A percentile compares a stretch with the other conserved stretches of the same genome.
phyloP scores from a whole-genome alignment of 2,329 filamentous ascomycete species.

The Diaporthe destruens region DNA sequence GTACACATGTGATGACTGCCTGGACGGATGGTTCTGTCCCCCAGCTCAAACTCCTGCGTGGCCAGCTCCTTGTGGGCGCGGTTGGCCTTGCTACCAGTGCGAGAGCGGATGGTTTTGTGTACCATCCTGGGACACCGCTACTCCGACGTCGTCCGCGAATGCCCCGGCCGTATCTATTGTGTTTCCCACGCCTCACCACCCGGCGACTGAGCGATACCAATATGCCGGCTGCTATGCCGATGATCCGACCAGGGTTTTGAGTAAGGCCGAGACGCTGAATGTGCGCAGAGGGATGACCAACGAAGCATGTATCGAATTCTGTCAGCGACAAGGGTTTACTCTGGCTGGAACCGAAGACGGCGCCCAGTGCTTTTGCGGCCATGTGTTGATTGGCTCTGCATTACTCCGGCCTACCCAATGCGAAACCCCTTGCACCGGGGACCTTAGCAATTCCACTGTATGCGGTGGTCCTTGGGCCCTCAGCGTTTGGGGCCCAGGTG shows the following conservation, averaged over 20 bases:
- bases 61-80: conserved; percentile 40
- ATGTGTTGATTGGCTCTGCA: conserved; percentile 54
- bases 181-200: background rate
- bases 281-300: conserved; percentile 38
- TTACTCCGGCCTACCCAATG: conserved; percentile 61
- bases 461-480: conserved; percentile 65
- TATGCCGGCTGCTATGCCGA: conserved; percentile 39
- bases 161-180: background rate
- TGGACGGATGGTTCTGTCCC: conserved; percentile 42
- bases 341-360: conserved; percentile 64
- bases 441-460: conserved; percentile 53
- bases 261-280: conserved; percentile 13
- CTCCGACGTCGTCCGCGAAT: background rate
- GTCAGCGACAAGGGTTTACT: conserved; percentile 57
- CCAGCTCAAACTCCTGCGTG: conserved; percentile 40
- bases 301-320: conserved; percentile 60
- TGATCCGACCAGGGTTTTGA: conserved; percentile 27
- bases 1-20: conserved; percentile 40
- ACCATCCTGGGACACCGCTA: conserved; percentile 25
- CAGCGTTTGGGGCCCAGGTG: conserved; percentile 58
- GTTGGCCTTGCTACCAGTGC: conserved; percentile 42
- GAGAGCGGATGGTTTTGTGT: conserved; percentile 40
- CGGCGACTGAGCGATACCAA: conserved; percentile 23
- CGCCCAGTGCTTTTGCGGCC: conserved; percentile 62
- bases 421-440: conserved; percentile 63